phyloP scores from a whole-genome alignment of 2,329 filamentous ascomycete genomes.

The Fusarium guadeloupense region DNA sequence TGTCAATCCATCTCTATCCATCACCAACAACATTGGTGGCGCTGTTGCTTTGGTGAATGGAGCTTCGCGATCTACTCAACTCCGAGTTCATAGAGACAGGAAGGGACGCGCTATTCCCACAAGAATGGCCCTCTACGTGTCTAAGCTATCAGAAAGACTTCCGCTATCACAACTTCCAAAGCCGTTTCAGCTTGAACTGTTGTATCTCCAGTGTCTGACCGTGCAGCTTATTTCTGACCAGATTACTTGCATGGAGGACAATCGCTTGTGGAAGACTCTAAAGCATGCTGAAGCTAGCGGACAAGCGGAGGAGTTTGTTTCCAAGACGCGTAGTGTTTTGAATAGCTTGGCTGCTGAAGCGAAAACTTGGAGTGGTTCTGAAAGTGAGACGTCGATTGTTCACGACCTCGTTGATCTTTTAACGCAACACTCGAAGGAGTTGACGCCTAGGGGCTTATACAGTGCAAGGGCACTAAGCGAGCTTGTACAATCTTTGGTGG shows the following conservation, averaged over 20 bases:
- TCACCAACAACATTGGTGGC: conserved; percentile 78
- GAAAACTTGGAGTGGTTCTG: conserved; percentile 51
- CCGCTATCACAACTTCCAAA: conserved; percentile 52
- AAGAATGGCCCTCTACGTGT: conserved; percentile 77
- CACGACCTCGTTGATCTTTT: conserved; percentile 56
- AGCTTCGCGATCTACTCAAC: conserved; percentile 32
- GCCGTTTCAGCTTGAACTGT: conserved; percentile 57
- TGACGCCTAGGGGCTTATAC: conserved; percentile 60
- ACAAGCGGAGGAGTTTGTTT: conserved; percentile 56
- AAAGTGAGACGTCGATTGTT: conserved; percentile 50
- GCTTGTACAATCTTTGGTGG: conserved; percentile 58
- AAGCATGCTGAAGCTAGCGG: conserved; percentile 47
- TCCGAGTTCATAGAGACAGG: conserved; percentile 65
- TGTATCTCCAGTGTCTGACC: conserved; percentile 62
- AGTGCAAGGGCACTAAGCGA: conserved; percentile 61
- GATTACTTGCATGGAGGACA: conserved; percentile 54
- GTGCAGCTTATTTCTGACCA: conserved; percentile 64
- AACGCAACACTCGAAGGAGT: conserved; percentile 53
- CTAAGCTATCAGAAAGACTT: conserved; percentile 62
- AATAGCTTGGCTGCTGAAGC: conserved; percentile 47
- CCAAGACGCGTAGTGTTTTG: conserved; percentile 52
- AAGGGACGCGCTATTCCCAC: conserved; percentile 77
- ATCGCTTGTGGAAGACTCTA: conserved; percentile 59
- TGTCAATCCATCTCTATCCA: conserved; percentile 72
- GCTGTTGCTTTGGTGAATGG: conserved; percentile 69